phyloP scores from a whole-genome alignment of 805 yeast species.

The Nakazawaea ernobii region DNA sequence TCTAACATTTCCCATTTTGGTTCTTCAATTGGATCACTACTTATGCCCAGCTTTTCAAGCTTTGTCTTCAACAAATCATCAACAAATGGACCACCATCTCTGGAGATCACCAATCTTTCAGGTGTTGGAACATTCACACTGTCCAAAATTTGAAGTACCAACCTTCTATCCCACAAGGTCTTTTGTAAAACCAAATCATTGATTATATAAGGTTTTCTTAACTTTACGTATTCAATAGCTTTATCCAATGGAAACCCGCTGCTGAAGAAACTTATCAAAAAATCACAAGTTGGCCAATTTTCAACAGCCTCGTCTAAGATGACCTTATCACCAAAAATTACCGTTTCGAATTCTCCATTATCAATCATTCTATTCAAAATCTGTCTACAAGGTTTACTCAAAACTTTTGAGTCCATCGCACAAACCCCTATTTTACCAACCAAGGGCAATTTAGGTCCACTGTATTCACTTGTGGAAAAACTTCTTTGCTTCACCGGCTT shows the following conservation, averaged over 20 bases:
- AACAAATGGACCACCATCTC: slow-evolving; percentile 95
- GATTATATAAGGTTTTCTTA: slow-evolving; percentile 83
- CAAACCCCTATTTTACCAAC: slow-evolving; percentile 97
- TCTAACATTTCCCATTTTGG: slow-evolving; percentile 86
- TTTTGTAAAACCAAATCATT: slow-evolving; percentile 90
- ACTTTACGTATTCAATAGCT: slow-evolving; percentile 84
- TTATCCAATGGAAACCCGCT: slow-evolving; percentile 94
- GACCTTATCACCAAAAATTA: slow-evolving; percentile 95
- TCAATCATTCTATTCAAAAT: slow-evolving; percentile 84
- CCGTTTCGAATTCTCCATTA: slow-evolving; percentile 93
- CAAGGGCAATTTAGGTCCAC: slow-evolving; percentile 51
- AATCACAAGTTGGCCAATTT: slow-evolving; percentile 99
- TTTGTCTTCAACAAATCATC: slow-evolving; percentile 60
- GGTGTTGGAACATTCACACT: slow-evolving; percentile 87
- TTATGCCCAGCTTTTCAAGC: slow-evolving; percentile 57
- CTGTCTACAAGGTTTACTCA: slow-evolving; percentile 92
- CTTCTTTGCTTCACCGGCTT: slow-evolving; percentile 18
- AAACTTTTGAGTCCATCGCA: slow-evolving; percentile 96
- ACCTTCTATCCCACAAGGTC: slow-evolving; percentile 94
- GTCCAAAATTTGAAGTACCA: slow-evolving; percentile 74
- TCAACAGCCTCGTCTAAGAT: slow-evolving; percentile 89
- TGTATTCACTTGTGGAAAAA: slow-evolving; percentile 31
- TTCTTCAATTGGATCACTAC: slow-evolving; percentile 43
- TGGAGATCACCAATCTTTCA: slow-evolving; percentile 74
- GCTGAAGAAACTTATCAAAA: slow-evolving; percentile 88